Percentiles rank a stretch among this genome's conserved stretches.
Conservation (phyloP, 495 filamentous ascomycete genomes). For the Astrothelium macrocarpum region DNA sequence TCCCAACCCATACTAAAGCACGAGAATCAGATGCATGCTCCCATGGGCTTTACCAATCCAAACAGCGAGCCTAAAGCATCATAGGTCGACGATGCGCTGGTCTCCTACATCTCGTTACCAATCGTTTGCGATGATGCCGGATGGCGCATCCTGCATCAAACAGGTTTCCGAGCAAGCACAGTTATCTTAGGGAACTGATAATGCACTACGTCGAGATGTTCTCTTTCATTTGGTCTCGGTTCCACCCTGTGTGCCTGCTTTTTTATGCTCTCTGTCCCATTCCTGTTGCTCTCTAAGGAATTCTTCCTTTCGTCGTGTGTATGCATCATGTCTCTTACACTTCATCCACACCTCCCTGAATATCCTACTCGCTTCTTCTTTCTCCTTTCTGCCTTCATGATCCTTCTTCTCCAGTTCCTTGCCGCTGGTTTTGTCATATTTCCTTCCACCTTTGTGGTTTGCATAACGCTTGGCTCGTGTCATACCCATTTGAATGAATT, state of each 20-base stretch:
- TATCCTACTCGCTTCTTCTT: slow-evolving; percentile 26
- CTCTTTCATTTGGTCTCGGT: not conserved
- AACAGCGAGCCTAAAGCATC: not conserved
- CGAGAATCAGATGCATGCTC: not conserved
- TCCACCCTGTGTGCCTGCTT: not conserved
- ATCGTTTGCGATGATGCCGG: too few relatives aligned
- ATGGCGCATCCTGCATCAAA: not conserved
- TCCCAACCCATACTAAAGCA: not conserved
- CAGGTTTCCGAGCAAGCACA: not conserved
- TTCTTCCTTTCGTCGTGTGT: slow-evolving; percentile 32
- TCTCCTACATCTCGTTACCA: not conserved
- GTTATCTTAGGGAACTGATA: not conserved
- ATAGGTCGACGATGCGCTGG: not conserved
- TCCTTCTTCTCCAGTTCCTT: slow-evolving; percentile 21
- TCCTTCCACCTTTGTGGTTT: slow-evolving; percentile 42
- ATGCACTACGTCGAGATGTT: not conserved
- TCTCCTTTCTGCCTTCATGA: slow-evolving; percentile 26
- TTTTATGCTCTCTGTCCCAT: slow-evolving; percentile 28
- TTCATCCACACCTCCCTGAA: slow-evolving; percentile 37
- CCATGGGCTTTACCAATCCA: not conserved
- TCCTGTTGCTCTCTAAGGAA: slow-evolving; percentile 35
- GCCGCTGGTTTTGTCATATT: slow-evolving; percentile 32
- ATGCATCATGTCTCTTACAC: slow-evolving; percentile 34
- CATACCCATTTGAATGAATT: slow-evolving; percentile 50
- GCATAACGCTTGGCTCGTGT: slow-evolving; percentile 42